These are phyloP conservation scores for Domatiomyces globalis DNA, from an alignment of 2,329 filamentous ascomycete species.

Conservation along the genomic window DNA sequence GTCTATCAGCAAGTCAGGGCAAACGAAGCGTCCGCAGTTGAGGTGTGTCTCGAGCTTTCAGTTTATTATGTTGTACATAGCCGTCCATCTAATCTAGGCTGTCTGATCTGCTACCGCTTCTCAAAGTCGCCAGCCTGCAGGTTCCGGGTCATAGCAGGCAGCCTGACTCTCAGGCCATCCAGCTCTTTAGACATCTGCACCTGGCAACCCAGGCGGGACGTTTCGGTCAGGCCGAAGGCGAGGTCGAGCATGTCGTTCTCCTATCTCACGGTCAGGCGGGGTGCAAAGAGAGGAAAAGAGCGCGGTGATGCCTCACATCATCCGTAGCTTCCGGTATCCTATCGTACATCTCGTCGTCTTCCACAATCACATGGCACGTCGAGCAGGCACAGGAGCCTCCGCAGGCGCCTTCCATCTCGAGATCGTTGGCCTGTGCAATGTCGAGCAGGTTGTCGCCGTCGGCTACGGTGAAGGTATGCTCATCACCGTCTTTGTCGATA, in stretches of 20 bases:
- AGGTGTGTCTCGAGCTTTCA: neutral
- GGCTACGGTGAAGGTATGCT: slow-evolving; percentile 63
- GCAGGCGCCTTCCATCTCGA: slow-evolving; percentile 97
- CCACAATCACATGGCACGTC: slow-evolving; percentile 80
- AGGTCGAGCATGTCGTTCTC: slow-evolving; percentile 82
- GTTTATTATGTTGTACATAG: neutral
- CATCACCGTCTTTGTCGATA: slow-evolving; percentile 72
- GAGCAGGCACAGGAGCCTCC: slow-evolving; percentile 88
- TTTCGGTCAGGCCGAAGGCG: slow-evolving; percentile 81
- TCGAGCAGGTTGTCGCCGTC: slow-evolving; percentile 88
- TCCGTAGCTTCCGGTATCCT: slow-evolving; percentile 64
- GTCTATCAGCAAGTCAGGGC: neutral
- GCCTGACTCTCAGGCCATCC: slow-evolving; percentile 68
- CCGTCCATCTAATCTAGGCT: neutral
- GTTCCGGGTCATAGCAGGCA: slow-evolving; percentile 91
- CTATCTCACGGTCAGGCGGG: neutral
- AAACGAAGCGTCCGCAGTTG: neutral
- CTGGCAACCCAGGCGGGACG: slow-evolving; percentile 71
- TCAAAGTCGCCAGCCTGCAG: slow-evolving; percentile 86
- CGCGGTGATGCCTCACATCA: slow-evolving; percentile 20
- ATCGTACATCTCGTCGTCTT: slow-evolving; percentile 59
- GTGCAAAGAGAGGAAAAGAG: neutral
- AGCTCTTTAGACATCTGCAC: slow-evolving; percentile 82
- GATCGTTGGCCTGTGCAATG: slow-evolving; percentile 82
- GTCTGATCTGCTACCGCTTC: slow-evolving; percentile 4